Conservation (phyloP, 1,284 basidiomycete genomes). For the Coniophora puteana region DNA sequence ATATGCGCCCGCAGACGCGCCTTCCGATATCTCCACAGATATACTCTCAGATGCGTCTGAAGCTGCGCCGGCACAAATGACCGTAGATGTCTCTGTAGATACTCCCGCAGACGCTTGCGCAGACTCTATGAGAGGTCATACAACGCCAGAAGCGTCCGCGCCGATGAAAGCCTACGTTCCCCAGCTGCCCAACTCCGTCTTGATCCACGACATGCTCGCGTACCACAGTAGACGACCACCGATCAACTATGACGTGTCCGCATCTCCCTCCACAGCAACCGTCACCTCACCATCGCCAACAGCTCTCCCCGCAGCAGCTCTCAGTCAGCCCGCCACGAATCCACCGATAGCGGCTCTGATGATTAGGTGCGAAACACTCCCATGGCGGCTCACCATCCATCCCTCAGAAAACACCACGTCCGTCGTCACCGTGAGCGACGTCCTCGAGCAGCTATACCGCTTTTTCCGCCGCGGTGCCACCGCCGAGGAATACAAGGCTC, state of each 20-base stretch:
- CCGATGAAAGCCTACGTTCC: too few relatives aligned
- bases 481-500: constrained; percentile 33
- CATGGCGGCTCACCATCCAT: constrained; percentile 29
- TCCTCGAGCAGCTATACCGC: constrained; percentile 31
- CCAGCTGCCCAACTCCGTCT: too few relatives aligned
- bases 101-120: too few relatives aligned
- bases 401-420: constrained; percentile 20
- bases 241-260: constrained; percentile 33
- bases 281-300: constrained; percentile 24
- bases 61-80: too few relatives aligned
- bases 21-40: too few relatives aligned
- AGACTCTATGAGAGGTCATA: too few relatives aligned
- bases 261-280: constrained; percentile 22
- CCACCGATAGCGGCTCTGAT: constrained; percentile 27
- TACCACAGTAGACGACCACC: constrained; percentile 35
- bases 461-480: constrained; percentile 36
- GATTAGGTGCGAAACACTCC: constrained; percentile 27
- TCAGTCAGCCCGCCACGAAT: constrained; percentile 33
- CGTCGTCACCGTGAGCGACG: constrained; percentile 33
- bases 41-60: too few relatives aligned
- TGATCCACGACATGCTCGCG: constrained; percentile 40
- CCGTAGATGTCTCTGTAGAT: too few relatives aligned
- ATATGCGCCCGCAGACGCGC: too few relatives aligned
- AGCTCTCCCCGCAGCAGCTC: constrained; percentile 19
- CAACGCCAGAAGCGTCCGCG: too few relatives aligned